These are phyloP conservation scores for Deakozyma indianensis DNA, from an alignment of 805 yeast species.

Conservation along the genomic window DNA sequence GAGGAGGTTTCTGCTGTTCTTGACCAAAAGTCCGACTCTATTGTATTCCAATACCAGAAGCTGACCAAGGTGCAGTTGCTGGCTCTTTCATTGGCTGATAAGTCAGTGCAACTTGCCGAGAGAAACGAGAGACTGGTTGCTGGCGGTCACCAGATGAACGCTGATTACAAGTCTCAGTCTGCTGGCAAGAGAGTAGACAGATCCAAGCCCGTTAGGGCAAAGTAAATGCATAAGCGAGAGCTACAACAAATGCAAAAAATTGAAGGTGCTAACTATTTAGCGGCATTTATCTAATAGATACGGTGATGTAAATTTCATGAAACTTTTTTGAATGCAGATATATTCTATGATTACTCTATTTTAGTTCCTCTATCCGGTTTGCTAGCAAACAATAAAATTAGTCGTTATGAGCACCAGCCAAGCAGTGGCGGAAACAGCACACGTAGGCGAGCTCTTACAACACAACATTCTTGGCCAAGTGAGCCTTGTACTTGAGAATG, in stretches of 20 bases:
- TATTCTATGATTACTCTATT: background rate
- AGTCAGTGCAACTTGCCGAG: constrained; percentile 62
- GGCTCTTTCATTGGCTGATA: constrained; percentile 72
- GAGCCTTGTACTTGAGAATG: constrained; percentile 84
- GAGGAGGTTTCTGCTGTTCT: constrained; percentile 68
- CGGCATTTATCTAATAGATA: background rate
- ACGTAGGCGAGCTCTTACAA: too few species aligned
- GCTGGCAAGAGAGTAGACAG: background rate
- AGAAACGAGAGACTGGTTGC: constrained; percentile 74
- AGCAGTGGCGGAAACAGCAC: too few species aligned
- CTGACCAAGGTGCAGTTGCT: constrained; percentile 76
- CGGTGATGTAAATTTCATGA: background rate
- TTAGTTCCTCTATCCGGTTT: background rate
- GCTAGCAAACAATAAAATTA: background rate
- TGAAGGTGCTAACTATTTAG: background rate
- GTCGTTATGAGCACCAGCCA: too few species aligned
- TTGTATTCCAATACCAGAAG: constrained; percentile 65
- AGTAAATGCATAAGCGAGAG: background rate
- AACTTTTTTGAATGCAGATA: background rate
- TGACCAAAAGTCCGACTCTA: constrained; percentile 46
- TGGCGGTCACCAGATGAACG: constrained; percentile 37
- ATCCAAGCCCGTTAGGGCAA: background rate
- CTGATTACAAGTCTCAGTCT: background rate
- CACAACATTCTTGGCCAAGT: constrained; percentile 71
- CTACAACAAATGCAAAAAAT: too few species aligned